Conservation (phyloP, 192 early-diverging fungal species). For the Lunasporangiospora selenospora region DNA sequence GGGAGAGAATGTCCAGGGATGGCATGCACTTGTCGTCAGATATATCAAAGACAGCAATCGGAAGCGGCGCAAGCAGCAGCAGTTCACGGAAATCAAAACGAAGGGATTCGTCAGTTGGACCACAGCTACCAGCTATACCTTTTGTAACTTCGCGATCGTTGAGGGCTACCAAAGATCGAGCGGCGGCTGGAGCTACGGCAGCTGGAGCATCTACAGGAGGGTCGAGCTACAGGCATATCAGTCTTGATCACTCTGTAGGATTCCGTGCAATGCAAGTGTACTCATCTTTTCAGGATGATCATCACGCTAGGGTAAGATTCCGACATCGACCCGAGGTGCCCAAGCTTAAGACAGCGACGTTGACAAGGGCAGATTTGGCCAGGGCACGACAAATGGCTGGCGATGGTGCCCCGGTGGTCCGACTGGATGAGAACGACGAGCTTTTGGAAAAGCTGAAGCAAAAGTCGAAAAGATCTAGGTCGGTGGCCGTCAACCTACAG, state of each 20-base stretch:
- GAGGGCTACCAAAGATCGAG: conserved; percentile 18
- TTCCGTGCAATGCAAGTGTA: conserved; percentile 27
- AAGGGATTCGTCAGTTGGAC: background rate
- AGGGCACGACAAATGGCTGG: conserved; percentile 15
- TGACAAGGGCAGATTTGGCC: conserved; percentile 32
- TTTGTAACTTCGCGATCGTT: conserved; percentile 9
- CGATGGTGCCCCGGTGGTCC: background rate
- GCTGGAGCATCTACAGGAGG: background rate
- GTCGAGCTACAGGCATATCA: background rate
- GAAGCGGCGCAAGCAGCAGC: background rate
- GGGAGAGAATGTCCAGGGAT: background rate
- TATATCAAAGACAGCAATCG: background rate
- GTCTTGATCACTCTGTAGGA: conserved; percentile 13
- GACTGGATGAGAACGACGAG: conserved; percentile 22
- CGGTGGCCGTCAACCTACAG: conserved; percentile 22
- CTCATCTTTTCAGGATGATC: too few relatives aligned
- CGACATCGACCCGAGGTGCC: conserved; percentile 7
- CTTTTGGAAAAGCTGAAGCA: conserved; percentile 19
- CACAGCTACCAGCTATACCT: conserved; percentile 4
- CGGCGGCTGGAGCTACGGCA: conserved; percentile 4
- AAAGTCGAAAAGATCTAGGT: conserved; percentile 40
- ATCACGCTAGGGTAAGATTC: too few relatives aligned
- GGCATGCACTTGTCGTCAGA: background rate
- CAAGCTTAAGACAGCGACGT: conserved; percentile 40
- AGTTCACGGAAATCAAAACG: background rate